A percentile compares a stretch with the other conserved stretches of the same genome.
phyloP scores from a whole-genome alignment of 106 monocot species.

The Triglochin maritima region DNA sequence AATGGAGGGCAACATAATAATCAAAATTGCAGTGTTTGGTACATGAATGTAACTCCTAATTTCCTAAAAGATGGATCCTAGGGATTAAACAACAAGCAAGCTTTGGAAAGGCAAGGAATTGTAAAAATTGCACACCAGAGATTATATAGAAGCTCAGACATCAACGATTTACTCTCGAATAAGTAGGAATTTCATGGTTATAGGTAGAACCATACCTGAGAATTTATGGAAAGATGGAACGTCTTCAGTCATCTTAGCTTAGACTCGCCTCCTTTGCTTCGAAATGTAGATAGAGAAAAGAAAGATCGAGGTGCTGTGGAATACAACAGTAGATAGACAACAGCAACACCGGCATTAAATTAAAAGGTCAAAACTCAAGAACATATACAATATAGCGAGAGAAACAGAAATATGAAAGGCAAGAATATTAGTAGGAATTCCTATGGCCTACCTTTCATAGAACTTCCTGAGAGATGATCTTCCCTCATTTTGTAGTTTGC shows the following conservation, averaged over 20 bases:
- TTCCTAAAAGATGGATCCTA: too few relatives aligned
- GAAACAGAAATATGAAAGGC: neutral
- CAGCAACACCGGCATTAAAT: slow-evolving; percentile 1
- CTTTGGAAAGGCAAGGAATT: neutral
- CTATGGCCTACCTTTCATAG: slow-evolving; percentile 35
- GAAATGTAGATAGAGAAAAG: slow-evolving; percentile 85
- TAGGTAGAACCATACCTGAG: neutral
- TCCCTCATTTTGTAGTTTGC: slow-evolving; percentile 34
- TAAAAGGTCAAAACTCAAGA: neutral
- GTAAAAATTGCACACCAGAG: too few relatives aligned
- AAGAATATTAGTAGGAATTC: neutral
- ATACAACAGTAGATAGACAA: neutral
- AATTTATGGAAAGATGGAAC: neutral
- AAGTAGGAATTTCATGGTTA: neutral
- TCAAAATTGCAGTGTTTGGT: too few relatives aligned
- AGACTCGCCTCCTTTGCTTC: slow-evolving; percentile 66
- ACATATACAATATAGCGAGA: neutral
- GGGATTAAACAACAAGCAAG: neutral
- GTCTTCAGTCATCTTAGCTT: slow-evolving; percentile 49
- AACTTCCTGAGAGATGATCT: slow-evolving; percentile 35
- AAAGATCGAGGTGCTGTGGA: slow-evolving; percentile 81
- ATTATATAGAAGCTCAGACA: too few relatives aligned
- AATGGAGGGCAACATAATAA: too few relatives aligned
- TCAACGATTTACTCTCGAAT: neutral
- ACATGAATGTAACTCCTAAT: too few relatives aligned